phyloP scores from a whole-genome alignment of 345 rosid genomes.

The Litchi chinensis region DNA sequence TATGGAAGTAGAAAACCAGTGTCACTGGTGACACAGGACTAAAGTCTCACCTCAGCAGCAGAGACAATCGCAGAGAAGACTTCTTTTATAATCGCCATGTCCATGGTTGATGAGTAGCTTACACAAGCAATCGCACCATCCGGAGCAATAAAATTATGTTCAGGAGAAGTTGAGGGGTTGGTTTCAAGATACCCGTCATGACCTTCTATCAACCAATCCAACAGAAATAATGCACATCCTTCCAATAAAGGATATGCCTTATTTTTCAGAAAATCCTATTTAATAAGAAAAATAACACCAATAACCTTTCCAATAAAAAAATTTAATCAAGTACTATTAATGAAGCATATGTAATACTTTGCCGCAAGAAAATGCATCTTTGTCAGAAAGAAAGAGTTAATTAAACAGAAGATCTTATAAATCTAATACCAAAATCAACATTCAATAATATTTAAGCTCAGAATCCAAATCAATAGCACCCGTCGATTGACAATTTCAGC shows the following conservation, averaged over 20 bases:
- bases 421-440: not conserved
- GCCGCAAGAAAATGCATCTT: not conserved
- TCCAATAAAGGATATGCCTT: constrained; percentile 85
- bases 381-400: not conserved
- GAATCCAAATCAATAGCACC: not conserved
- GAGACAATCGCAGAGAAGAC: constrained; percentile 69
- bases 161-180: constrained; percentile 98
- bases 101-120: constrained; percentile 98
- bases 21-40: not conserved
- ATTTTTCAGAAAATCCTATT: constrained; percentile 73
- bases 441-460: not conserved
- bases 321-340: not conserved
- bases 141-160: constrained; percentile 77
- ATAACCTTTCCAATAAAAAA: not conserved
- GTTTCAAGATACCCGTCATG: constrained; percentile 74
- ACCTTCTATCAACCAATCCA: constrained; percentile 94
- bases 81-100: constrained; percentile 78
- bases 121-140: constrained; percentile 81
- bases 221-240: constrained; percentile 74
- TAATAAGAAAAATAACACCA: constrained; percentile 13
- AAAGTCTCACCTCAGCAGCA: constrained; percentile 73
- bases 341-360: not conserved
- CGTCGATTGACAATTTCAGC: not conserved
- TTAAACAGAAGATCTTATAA: not conserved
- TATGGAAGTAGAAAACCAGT: constrained; percentile 11